Percentiles rank a stretch among this genome's conserved stretches.
phyloP scores from a whole-genome alignment of 768 basidiomycete species.

The Tricholoma sp. region DNA sequence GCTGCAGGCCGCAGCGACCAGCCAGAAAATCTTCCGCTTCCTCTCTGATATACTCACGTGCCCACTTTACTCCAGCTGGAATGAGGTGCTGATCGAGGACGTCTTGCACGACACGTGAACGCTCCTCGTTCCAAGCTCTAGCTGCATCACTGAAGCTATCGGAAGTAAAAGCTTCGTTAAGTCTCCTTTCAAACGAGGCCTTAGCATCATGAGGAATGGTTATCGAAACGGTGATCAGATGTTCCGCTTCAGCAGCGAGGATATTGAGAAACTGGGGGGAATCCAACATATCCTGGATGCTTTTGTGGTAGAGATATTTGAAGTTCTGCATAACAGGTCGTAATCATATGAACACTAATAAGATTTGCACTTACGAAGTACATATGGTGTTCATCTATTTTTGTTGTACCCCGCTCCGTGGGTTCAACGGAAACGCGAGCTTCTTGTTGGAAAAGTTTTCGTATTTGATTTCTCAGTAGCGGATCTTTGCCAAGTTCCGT shows the following conservation, averaged over 20 bases:
- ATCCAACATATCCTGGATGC: slow-evolving; percentile 61
- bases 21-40: slow-evolving; percentile 87
- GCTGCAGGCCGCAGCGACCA: slow-evolving; percentile 53
- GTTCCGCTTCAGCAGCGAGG: slow-evolving; percentile 84
- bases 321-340: slow-evolving; percentile 57
- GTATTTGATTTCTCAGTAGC: slow-evolving; percentile 70
- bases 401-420: slow-evolving; percentile 78
- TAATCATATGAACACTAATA: slow-evolving; percentile 1
- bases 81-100: slow-evolving; percentile 78
- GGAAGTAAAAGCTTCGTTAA: slow-evolving; percentile 81
- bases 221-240: slow-evolving; percentile 75
- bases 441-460: slow-evolving; percentile 67
- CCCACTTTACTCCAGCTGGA: slow-evolving; percentile 83
- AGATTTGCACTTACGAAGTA: slow-evolving; percentile 51
- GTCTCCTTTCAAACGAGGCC: slow-evolving; percentile 62
- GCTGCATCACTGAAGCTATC: slow-evolving; percentile 82
- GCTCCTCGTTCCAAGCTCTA: slow-evolving; percentile 86
- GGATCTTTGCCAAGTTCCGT: slow-evolving; percentile 95
- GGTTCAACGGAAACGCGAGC: slow-evolving; percentile 78
- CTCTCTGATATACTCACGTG: slow-evolving; percentile 81
- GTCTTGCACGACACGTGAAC: slow-evolving; percentile 72
- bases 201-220: slow-evolving; percentile 57
- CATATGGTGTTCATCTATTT: slow-evolving; percentile 70
- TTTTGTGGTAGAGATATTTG: slow-evolving; percentile 88
- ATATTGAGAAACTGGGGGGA: slow-evolving; percentile 86